Evolutionary conservation across 2,329 filamentous ascomycete species (phyloP), one percentile per base, ranked within the genome.

Genomic region (Escovopsis sp.): DNA sequence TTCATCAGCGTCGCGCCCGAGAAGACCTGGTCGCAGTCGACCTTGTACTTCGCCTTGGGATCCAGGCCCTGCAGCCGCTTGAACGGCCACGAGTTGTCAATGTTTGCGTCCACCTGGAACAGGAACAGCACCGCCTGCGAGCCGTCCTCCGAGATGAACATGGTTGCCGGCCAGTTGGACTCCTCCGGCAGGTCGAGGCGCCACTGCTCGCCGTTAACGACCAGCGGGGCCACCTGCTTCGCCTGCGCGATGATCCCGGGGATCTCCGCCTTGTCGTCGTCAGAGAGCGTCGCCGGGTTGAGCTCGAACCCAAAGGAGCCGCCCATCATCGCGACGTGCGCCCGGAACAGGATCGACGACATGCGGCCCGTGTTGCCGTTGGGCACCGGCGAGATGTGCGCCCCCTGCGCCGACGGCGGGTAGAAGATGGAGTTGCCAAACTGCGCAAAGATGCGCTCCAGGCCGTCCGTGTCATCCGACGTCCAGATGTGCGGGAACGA

Each of bases 401-500:
- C 77, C 1, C 73, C 76, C 75, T 81, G 80, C 1, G 75, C 62
- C 0, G 72, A 75, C 0, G 73, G 66, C 0, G 77, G 77, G 53
- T 81, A 82, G 0, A 69, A 73, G 5, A 80, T 62, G 0, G 73
- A 77, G 0, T 75, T 80, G 9, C 77, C 77, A 41, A 80, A 68
- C 43, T 82, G 77, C 41, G 80, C 81, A 12, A 63, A 63, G 15
- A 82, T 64, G 3, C 77, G 70, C 43, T 78, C 68, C 0, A 76
- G 59, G 1, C 70, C 76, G 50, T 82, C 77, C 1, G 75, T 81
- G 54, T 81, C 70, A 50, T 81, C 77, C 0, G 72, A 77, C 0
- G 77, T 76, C 77, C 77, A 81, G 47, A 73, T 65, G 52, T 81
- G 77, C 0, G 76, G 73, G 62, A 77, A 80, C 57, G 76, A 81